Evolutionary conservation across 1,139 yeast genomes (phyloP).

Genomic region (Suhomyces taliae): DNA sequence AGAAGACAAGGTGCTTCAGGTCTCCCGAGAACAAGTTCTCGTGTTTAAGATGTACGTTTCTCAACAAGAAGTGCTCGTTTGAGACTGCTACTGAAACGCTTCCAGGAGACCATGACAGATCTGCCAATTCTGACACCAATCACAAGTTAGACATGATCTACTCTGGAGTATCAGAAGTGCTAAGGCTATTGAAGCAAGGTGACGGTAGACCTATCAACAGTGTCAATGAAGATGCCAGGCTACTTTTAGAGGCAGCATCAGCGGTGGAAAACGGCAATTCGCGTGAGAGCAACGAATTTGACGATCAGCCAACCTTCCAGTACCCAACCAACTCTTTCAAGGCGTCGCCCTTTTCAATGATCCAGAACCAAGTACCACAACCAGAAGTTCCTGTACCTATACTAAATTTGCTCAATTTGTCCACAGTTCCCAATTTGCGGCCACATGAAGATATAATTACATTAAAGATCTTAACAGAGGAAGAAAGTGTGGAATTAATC

Average conservation of each 20-base stretch:
- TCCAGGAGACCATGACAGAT: constrained; percentile 4
- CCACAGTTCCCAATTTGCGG: constrained; percentile 7
- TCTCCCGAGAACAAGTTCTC: constrained; percentile 43
- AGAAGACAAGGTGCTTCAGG: constrained; percentile 63
- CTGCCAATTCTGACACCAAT: not conserved
- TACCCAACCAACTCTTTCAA: constrained; percentile 42
- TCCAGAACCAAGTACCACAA: constrained; percentile 34
- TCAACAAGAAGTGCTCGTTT: constrained; percentile 54
- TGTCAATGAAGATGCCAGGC: constrained; percentile 22
- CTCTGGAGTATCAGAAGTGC: constrained; percentile 34
- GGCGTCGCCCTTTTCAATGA: constrained; percentile 52
- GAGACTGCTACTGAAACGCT: constrained; percentile 21
- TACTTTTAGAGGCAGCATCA: constrained; percentile 24
- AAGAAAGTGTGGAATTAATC: constrained; percentile 52
- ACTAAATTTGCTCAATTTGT: constrained; percentile 37
- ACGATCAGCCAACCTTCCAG: constrained; percentile 31
- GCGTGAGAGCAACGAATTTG: constrained; percentile 1
- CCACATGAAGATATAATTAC: constrained; percentile 44
- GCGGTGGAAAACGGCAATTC: not conserved
- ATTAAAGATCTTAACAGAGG: constrained; percentile 49
- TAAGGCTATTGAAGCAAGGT: constrained; percentile 22
- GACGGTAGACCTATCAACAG: constrained; percentile 2
- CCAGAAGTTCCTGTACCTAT: constrained; percentile 45
- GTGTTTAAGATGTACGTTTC: constrained; percentile 57
- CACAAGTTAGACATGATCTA: constrained; percentile 28